Percentiles rank a stretch among this genome's conserved stretches.
These are phyloP conservation scores for Lactuca saligna DNA, from an alignment of 129 eudicot genomes.

Conservation along the genomic window DNA sequence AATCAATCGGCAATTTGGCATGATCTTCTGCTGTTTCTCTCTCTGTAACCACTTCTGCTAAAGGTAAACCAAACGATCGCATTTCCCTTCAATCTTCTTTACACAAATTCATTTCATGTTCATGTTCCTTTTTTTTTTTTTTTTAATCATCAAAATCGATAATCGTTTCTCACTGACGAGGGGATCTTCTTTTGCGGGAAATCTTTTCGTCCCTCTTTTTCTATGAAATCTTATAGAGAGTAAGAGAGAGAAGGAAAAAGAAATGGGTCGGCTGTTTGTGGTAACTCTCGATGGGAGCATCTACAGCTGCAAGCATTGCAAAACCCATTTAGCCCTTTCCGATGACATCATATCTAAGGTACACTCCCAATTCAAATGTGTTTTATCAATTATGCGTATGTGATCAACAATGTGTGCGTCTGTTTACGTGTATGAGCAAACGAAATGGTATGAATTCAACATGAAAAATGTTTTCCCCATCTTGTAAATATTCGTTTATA, in stretches of 20 bases:
- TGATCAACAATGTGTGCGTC: background rate
- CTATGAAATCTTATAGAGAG: background rate
- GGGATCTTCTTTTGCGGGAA: conserved; percentile 8
- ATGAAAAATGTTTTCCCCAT: background rate
- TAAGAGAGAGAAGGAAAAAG: conserved; percentile 1
- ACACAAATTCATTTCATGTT: background rate
- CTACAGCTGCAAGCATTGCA: conserved; percentile 61
- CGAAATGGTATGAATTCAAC: conserved; percentile 1
- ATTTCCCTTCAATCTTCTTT: conserved; percentile 7
- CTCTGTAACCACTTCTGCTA: conserved; percentile 16
- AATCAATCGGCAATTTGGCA: background rate
- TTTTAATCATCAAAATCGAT: background rate
- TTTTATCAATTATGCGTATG: background rate
- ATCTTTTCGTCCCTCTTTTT: background rate
- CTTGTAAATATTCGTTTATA: background rate
- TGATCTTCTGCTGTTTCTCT: conserved; percentile 15
- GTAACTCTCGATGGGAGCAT: conserved; percentile 47
- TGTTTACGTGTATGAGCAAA: conserved; percentile 5
- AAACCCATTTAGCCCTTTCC: conserved; percentile 49
- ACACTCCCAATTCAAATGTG: background rate
- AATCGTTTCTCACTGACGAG: background rate
- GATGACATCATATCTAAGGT: conserved; percentile 66
- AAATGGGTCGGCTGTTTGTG: conserved; percentile 63
- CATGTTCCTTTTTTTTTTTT: background rate
- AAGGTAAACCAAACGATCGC: conserved; percentile 8